A percentile compares a stretch with the other conserved stretches of the same genome.
These are phyloP conservation scores for Rhinocladiella mackenziei DNA, from an alignment of 2,329 filamentous ascomycete genomes.

Conservation along the genomic window DNA sequence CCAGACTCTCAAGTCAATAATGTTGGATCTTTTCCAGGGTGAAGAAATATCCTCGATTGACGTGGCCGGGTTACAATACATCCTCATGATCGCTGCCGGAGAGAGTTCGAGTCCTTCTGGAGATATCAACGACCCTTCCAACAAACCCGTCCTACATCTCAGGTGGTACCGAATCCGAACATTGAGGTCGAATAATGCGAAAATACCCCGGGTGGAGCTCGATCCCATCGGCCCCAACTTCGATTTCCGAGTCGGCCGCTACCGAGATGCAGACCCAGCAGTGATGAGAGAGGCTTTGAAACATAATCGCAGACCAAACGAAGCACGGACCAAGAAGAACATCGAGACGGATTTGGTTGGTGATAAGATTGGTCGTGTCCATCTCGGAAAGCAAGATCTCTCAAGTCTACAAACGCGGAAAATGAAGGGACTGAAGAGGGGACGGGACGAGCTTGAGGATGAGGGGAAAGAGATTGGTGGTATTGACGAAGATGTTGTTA, in stretches of 20 bases:
- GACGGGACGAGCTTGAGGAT: slow-evolving; percentile 58
- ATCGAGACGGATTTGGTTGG: slow-evolving; percentile 85
- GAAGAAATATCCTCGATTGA: slow-evolving; percentile 77
- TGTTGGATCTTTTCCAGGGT: slow-evolving; percentile 88
- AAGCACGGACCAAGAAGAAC: slow-evolving; percentile 83
- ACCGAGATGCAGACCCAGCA: slow-evolving; percentile 70
- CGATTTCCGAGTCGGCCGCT: slow-evolving; percentile 81
- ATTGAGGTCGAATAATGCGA: slow-evolving; percentile 72
- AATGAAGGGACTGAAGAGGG: slow-evolving; percentile 97
- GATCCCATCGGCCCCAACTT: slow-evolving; percentile 94
- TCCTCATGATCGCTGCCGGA: slow-evolving; percentile 75
- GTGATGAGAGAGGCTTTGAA: slow-evolving; percentile 87
- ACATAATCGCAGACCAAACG: slow-evolving; percentile 64
- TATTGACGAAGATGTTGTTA: slow-evolving; percentile 25
- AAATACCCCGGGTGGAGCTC: slow-evolving; percentile 82
- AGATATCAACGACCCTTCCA: slow-evolving; percentile 33
- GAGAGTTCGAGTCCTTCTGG: slow-evolving; percentile 47
- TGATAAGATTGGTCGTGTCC: slow-evolving; percentile 92
- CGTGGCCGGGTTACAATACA: slow-evolving; percentile 89
- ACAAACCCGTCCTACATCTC: slow-evolving; percentile 53
- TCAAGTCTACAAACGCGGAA: slow-evolving; percentile 86
- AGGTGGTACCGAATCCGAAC: slow-evolving; percentile 84
- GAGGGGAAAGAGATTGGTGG: slow-evolving; percentile 5
- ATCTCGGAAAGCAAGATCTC: slow-evolving; percentile 86
- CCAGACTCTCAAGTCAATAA: slow-evolving; percentile 78